These are phyloP conservation scores for Neurospora hispaniola DNA, from an alignment of 495 filamentous ascomycete species.

Conservation along the genomic window DNA sequence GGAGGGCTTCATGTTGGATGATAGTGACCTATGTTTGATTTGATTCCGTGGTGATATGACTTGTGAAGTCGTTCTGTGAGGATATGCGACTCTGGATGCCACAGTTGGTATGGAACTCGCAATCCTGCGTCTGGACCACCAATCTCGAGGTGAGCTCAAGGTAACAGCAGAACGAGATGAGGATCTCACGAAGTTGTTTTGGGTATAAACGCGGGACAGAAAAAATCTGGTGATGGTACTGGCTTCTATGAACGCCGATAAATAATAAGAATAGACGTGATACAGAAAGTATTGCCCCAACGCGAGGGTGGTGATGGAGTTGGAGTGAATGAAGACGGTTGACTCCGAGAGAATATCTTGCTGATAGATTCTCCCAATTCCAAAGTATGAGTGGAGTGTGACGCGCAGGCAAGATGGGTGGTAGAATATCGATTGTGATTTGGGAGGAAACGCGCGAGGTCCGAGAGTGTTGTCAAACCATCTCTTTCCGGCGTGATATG, in stretches of 20 bases:
- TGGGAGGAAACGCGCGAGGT: neutral
- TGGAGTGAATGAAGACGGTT: neutral
- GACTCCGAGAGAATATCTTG: neutral
- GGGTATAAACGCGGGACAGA: rapidly evolving
- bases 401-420: neutral
- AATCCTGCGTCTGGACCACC: neutral
- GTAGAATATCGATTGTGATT: neutral
- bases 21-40: neutral
- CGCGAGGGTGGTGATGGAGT: neutral
- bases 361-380: neutral
- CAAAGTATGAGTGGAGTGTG: neutral
- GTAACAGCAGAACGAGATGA: neutral
- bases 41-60: neutral
- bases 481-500: neutral
- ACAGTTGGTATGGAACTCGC: neutral
- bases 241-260: neutral
- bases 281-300: neutral
- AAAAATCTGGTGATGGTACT: neutral
- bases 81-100: neutral
- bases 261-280: neutral
- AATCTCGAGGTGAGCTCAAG: neutral
- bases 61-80: neutral
- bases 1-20: neutral
- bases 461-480: neutral
- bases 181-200: neutral